phyloP scores from a whole-genome alignment of 306 rosid genomes.

The Trifolium fragiferum region DNA sequence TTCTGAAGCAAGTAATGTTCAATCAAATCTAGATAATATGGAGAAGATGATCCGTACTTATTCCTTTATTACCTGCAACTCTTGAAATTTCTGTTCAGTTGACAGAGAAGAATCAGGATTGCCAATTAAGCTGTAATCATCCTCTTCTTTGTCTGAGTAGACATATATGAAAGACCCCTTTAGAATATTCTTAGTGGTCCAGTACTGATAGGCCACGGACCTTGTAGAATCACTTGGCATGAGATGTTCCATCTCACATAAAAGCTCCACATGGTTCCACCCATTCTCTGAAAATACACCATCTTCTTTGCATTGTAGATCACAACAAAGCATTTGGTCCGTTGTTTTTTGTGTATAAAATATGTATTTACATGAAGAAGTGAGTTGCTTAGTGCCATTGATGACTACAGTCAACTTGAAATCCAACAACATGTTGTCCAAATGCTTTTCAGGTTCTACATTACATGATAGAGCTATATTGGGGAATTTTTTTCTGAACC shows the following conservation, averaged over 20 bases:
- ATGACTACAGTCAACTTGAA: slow-evolving; percentile 22
- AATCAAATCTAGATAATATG: no score
- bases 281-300: neutral
- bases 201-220: neutral
- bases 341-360: no score
- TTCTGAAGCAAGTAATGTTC: no score
- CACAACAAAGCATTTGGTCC: neutral
- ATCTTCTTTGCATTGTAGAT: slow-evolving; percentile 3
- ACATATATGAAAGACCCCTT: neutral
- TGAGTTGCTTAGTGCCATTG: slow-evolving; percentile 12
- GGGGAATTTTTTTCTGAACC: slow-evolving; percentile 11
- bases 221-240: neutral
- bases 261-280: slow-evolving; percentile 24
- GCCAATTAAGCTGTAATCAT: neutral
- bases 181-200: neutral
- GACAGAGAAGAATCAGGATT: neutral
- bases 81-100: neutral
- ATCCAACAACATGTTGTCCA: neutral
- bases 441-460: neutral
- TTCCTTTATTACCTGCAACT: neutral
- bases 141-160: neutral
- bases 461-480: neutral
- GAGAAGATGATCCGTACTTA: no score
- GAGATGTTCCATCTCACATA: neutral
- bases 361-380: slow-evolving; percentile 2